Conservation (phyloP, 1,284 basidiomycete genomes). For the Melampsora larici-populina region DNA sequence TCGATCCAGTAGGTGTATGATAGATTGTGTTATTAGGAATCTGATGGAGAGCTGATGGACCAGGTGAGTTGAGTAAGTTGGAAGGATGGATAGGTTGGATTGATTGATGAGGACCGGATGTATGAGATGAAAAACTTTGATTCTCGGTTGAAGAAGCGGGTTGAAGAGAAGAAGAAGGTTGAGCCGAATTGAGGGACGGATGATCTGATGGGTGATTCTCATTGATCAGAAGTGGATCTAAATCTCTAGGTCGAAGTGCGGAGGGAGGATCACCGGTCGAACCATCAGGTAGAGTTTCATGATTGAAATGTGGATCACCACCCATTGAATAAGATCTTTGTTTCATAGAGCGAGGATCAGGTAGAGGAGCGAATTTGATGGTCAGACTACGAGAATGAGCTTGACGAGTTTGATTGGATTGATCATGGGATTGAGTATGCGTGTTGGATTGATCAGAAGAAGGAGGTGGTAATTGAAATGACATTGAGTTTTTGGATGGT, state of each 20-base stretch:
- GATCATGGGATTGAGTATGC: no score
- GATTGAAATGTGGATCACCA: slow-evolving; percentile 10
- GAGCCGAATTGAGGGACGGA: background rate
- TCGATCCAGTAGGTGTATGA: background rate
- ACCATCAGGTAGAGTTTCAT: slow-evolving; percentile 24
- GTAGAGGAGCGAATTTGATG: slow-evolving; percentile 35
- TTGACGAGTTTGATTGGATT: no score
- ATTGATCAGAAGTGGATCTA: slow-evolving; percentile 1
- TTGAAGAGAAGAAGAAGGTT: background rate
- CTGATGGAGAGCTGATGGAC: background rate
- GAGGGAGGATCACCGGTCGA: slow-evolving; percentile 19
- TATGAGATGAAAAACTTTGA: background rate
- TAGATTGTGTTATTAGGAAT: background rate
- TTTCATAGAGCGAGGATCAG: slow-evolving; percentile 21
- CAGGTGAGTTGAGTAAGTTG: background rate
- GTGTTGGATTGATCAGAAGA: no score
- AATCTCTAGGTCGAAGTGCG: slow-evolving; percentile 10
- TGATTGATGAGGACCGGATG: no score
- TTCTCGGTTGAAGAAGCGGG: background rate
- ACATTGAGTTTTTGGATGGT: no score
- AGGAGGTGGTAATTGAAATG: no score
- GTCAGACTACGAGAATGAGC: slow-evolving; percentile 7
- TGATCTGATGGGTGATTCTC: background rate
- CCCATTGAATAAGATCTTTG: background rate
- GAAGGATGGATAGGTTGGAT: background rate